Conservation (phyloP, 257 asterid genomes). For the Salvia hispanica region DNA sequence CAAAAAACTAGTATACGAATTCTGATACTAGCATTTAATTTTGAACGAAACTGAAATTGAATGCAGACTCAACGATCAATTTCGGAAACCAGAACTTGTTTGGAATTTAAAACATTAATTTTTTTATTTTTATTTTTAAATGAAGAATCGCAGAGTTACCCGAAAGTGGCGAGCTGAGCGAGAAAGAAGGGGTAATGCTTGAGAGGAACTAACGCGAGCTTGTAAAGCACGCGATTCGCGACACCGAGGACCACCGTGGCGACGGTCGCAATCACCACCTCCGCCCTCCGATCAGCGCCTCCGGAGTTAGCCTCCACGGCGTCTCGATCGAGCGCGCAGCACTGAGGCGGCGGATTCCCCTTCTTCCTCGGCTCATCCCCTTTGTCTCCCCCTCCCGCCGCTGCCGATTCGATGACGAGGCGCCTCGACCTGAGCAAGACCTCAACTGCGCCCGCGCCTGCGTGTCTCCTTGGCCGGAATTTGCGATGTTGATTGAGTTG, state of each 20-base stretch:
- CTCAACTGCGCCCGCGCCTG: constrained; percentile 21
- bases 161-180: constrained; percentile 96
- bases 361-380: constrained; percentile 31
- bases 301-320: constrained; percentile 34
- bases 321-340: constrained; percentile 41
- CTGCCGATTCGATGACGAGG: constrained; percentile 42
- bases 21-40: neutral
- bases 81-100: neutral
- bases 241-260: constrained; percentile 90
- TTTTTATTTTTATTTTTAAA: neutral
- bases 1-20: neutral
- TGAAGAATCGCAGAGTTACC: constrained; percentile 43
- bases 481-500: constrained; percentile 25
- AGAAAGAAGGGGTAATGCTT: constrained; percentile 84
- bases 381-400: constrained; percentile 28
- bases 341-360: constrained; percentile 33
- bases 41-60: neutral
- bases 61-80: neutral
- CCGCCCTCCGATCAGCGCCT: constrained; percentile 53
- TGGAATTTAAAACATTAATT: neutral
- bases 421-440: constrained; percentile 39
- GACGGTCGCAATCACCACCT: constrained; percentile 66
- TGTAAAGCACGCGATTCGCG: constrained; percentile 87
- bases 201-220: constrained; percentile 90
- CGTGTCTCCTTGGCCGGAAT: constrained; percentile 27